Percentiles rank a stretch among this genome's conserved stretches.
phyloP scores from a whole-genome alignment of 2,329 filamentous ascomycete species.

The Botrytis medusae region DNA sequence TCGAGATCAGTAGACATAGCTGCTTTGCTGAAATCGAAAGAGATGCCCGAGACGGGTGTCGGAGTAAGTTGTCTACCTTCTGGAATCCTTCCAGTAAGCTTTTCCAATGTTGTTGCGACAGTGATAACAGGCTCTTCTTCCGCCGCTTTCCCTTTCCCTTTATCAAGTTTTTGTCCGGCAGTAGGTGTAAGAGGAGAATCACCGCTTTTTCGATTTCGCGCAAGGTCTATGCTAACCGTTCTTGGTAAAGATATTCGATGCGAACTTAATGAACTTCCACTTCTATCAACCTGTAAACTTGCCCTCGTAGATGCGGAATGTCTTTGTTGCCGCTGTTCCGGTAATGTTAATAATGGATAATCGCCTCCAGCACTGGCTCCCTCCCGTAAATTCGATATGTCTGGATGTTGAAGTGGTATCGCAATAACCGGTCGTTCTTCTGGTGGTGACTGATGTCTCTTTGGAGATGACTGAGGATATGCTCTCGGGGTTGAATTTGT shows the following conservation, averaged over 20 bases:
- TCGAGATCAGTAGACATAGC: constrained; percentile 38
- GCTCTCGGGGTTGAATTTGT: constrained; percentile 57
- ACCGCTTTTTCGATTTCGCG: constrained; percentile 34
- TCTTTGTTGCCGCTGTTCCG: constrained; percentile 55
- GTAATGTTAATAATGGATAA: constrained; percentile 56
- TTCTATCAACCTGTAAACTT: constrained; percentile 50
- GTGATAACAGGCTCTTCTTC: constrained; percentile 24
- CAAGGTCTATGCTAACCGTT: constrained; percentile 39
- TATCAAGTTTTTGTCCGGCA: constrained; percentile 28
- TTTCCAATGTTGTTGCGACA: constrained; percentile 15
- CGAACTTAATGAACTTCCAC: constrained; percentile 38
- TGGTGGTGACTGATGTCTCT: constrained; percentile 26
- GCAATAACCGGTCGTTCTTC: constrained; percentile 32
- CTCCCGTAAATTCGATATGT: constrained; percentile 31
- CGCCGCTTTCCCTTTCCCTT: constrained; percentile 36
- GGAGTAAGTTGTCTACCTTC: constrained; percentile 19
- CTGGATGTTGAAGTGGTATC: constrained; percentile 38
- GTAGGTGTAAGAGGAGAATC: constrained; percentile 28
- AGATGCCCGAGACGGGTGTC: constrained; percentile 28
- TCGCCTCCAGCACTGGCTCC: constrained; percentile 34
- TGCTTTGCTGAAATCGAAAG: constrained; percentile 33
- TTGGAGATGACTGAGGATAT: constrained; percentile 31
- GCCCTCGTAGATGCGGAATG: constrained; percentile 46
- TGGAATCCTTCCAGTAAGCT: constrained; percentile 22
- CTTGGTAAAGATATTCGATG: constrained; percentile 38